Percentiles rank a stretch among this genome's conserved stretches.
These are phyloP conservation scores for Carex arenaria DNA, from an alignment of 202 grass and related monocot species.

Conservation along the genomic window DNA sequence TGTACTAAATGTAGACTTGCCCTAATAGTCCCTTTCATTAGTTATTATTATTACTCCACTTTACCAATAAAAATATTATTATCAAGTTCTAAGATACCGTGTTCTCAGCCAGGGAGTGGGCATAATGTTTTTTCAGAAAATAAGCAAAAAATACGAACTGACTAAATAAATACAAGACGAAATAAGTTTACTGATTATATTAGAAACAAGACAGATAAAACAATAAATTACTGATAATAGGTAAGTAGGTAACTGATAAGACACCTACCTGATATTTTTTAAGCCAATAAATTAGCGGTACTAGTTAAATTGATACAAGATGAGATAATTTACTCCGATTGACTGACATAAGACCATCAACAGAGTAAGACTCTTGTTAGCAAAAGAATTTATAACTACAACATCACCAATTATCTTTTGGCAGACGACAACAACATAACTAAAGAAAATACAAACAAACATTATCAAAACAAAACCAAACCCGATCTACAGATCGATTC, in stretches of 20 bases:
- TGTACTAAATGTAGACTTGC: not conserved
- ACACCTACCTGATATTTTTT: not conserved
- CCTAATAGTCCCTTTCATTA: not conserved
- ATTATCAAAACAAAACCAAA: not conserved
- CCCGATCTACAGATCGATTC: conserved; percentile 21
- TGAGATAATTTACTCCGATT: not conserved
- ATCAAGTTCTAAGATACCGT: too few relatives aligned
- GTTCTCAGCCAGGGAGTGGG: too few relatives aligned
- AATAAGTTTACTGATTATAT: not conserved
- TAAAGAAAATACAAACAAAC: not conserved
- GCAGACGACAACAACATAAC: not conserved
- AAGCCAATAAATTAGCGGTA: not conserved
- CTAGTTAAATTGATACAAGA: not conserved
- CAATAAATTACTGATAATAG: not conserved
- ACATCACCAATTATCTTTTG: not conserved
- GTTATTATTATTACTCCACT: too few relatives aligned
- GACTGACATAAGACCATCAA: conserved; percentile 9
- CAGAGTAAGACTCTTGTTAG: not conserved
- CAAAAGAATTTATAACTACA: not conserved
- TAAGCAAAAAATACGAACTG: not conserved
- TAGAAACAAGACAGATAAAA: not conserved
- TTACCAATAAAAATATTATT: too few relatives aligned
- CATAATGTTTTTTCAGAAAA: too few relatives aligned
- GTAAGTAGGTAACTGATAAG: not conserved
- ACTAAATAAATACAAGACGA: not conserved